phyloP scores from a whole-genome alignment of 257 asterid genomes.

The Solanum appendiculatum region DNA sequence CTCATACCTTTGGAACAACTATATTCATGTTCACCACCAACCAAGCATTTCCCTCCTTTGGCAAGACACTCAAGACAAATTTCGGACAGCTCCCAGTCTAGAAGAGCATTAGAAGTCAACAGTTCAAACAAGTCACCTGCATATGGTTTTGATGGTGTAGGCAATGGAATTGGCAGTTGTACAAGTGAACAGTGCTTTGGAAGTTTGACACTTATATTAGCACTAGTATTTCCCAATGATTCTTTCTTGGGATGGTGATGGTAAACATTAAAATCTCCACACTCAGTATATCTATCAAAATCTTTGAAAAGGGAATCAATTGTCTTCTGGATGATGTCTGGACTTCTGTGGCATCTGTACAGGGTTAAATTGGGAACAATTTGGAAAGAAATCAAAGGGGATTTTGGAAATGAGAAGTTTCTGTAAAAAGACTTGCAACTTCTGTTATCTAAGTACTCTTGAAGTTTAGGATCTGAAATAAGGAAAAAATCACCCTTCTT shows the following conservation, averaged over 20 bases:
- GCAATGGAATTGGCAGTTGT: conserved; percentile 14
- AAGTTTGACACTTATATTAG: background rate
- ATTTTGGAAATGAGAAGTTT: background rate
- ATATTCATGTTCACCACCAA: background rate
- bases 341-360: background rate
- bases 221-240: background rate
- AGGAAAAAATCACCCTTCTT: background rate
- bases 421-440: background rate
- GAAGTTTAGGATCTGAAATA: background rate
- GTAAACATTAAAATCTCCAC: background rate
- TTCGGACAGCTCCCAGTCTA: conserved; percentile 22
- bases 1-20: background rate
- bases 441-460: background rate
- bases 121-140: background rate
- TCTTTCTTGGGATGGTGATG: background rate
- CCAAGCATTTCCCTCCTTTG: conserved; percentile 21
- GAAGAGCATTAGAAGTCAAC: conserved; percentile 2
- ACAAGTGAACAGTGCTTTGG: background rate
- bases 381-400: background rate
- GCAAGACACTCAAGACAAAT: conserved; percentile 15
- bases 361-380: background rate
- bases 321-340: background rate
- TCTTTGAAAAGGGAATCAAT: background rate
- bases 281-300: background rate
- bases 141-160: background rate